Base-by-base conservation (phyloP, 768 basidiomycete genomes). In the Suillus spraguei region DNA sequence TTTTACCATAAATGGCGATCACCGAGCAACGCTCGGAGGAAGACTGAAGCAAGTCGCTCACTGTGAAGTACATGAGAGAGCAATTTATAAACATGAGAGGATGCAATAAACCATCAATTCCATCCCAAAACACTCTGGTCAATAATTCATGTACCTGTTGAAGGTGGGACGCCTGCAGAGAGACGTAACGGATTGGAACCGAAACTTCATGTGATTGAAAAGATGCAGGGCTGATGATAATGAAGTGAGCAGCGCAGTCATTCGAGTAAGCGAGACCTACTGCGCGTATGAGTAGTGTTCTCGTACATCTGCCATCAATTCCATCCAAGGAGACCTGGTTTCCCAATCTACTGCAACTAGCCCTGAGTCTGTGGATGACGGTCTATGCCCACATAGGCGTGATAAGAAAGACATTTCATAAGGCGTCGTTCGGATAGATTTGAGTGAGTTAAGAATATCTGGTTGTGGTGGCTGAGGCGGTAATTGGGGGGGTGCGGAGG, bases 101-200 rank as follows among this genome's bases (percentile, higher is more conserved):
- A 56, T 49, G 33, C 13, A 39, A 64, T 81, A 59, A 62, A 91
- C 92, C 86, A 71, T 91, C 82, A 47, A 94, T 88, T 16, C 90
- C 91, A 11, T 83, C 77, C 92, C 92, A 94, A 71, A 94, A 94
- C 0, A 80, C 82, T 13, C 87, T 80, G 55, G 80, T 76, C 47
- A 94, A 76, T 4, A 94, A 75, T 54, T 89, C 89, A 63, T 94
- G 89, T 17, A 93, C 83, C 71, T 93, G 91, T 53, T 75, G 75
- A 7, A 94, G 72, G 72, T 94, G 90, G 46, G 70, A 79, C 16
- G 76, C 65, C 60, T 85, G 84, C 14, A 94, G 81, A 36, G 83
- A 81, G 20, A 81, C 80, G 64, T 92, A 94, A 7, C 79, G 79
- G 63, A 94, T 87, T 2, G 91, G 87, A 3, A 81, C 84, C 17